Evolutionary conservation across 768 basidiomycete species (phyloP), one percentile per base, ranked within the genome.

Genomic region (Clitopilus passeckerianus): DNA sequence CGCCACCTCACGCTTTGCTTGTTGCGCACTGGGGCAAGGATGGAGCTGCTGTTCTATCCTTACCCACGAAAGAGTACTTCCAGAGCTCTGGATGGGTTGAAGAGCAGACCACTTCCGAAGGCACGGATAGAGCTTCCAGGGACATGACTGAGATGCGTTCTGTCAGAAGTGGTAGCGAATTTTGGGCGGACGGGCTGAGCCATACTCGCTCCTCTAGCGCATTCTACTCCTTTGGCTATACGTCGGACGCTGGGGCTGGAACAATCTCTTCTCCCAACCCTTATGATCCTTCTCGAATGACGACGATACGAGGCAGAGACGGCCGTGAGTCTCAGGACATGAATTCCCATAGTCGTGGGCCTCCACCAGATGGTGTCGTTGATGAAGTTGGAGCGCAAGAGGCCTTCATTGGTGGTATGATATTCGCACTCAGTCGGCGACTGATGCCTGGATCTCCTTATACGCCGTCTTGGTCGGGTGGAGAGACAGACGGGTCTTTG

Each of bases 351-450:
- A 75, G 69, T 33, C 57, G 71, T 34, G 68, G 73, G 23, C 67
- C 74, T 8, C 67, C 65, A 2, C 74, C 75, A 52, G 80, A 77
- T 16, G 76, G 75, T 23, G 72, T 81, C 1, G 74, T 85, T 7
- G 91, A 91, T 66, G 90, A 92, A 63, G 81, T 86, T 9, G 90
- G 90, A 0, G 86, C 88, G 1, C 88, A 92, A 64, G 87, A 90
- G 59, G 91, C 90, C 2, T 92, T 92, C 64, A 82, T 91, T n/a
- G 86, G 89, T 0, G 92, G 91, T 7, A 93, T 94, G 90, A 89
- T 94, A 57, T 93, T 84, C 70, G 84, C 91, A 0, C 68, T 94
- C 63, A 91, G 86, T 58, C 75, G 90, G 64, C 78, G 84, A 50
- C 73, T 91, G 56, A 72, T 86, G 53, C 91, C 91, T 33, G 90